Evolutionary conservation across 495 filamentous ascomycete genomes (phyloP).

Genomic region (Hypoxylon cercidicola): DNA sequence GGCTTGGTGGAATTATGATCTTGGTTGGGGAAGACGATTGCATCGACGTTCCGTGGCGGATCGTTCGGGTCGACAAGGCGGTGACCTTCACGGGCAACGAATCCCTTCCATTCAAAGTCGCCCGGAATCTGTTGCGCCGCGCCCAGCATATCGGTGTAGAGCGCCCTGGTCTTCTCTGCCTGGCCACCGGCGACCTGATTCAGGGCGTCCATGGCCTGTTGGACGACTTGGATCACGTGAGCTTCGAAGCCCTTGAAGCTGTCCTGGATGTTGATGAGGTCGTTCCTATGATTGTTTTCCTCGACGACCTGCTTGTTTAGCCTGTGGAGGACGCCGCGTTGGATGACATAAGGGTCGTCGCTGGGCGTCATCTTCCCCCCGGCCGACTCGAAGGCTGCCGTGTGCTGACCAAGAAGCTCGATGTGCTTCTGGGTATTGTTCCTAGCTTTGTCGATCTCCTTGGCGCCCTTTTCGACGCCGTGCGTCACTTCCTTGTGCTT

Average conservation of each 20-base stretch:
- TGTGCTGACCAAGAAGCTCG: conserved; percentile 86
- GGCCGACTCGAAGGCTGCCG: conserved; percentile 76
- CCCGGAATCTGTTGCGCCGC: conserved; percentile 80
- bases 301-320: conserved; percentile 91
- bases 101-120: conserved; percentile 94
- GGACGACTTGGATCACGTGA: conserved; percentile 84
- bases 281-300: conserved; percentile 93
- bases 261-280: conserved; percentile 87
- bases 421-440: conserved; percentile 92
- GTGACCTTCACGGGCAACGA: conserved; percentile 72
- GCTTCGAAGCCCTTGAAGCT: conserved; percentile 89
- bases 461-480: conserved; percentile 86
- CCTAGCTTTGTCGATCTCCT: conserved; percentile 90
- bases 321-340: conserved; percentile 81
- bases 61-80: conserved; percentile 83
- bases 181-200: conserved; percentile 79
- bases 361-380: conserved; percentile 71
- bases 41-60: conserved; percentile 73
- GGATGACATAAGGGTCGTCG: conserved; percentile 89
- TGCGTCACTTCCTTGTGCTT: conserved; percentile 87
- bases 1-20: conserved; percentile 81
- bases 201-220: conserved; percentile 82
- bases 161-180: conserved; percentile 77
- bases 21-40: conserved; percentile 87
- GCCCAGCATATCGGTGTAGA: conserved; percentile 85